Evolutionary conservation across 768 basidiomycete species (phyloP).

Genomic region (Psilocybe cyanescens): DNA sequence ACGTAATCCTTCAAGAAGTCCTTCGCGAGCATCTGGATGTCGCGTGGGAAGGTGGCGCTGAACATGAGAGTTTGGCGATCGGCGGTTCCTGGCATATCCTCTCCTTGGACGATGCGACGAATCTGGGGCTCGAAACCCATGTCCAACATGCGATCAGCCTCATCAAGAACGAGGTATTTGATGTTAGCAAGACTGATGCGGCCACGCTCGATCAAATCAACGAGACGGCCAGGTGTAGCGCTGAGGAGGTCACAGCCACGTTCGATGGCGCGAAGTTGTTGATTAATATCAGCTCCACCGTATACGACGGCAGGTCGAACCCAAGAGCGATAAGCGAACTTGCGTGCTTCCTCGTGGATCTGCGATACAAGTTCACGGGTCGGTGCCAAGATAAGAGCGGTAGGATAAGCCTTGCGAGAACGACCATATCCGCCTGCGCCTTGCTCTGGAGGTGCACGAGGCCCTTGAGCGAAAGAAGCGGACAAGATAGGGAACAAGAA

Average conservation of each 20-base stretch:
- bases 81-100: conserved; percentile 94
- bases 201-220: conserved; percentile 98
- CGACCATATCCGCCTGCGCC: conserved; percentile 59
- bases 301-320: conserved; percentile 98
- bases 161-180: conserved; percentile 97
- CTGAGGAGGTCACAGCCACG: conserved; percentile 96
- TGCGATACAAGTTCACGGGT: conserved; percentile 99
- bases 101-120: conserved; percentile 94
- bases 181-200: conserved; percentile 96
- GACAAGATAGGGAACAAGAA: conserved; percentile 99
- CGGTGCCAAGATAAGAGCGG: conserved; percentile 96
- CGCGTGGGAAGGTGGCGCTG: conserved; percentile 97
- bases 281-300: conserved; percentile 97
- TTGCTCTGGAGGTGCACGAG: conserved; percentile 67
- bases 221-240: conserved; percentile 96
- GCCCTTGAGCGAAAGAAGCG: conserved; percentile 85
- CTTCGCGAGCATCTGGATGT: conserved; percentile 95
- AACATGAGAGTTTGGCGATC: conserved; percentile 99
- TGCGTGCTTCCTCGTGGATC: conserved; percentile 98
- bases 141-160: conserved; percentile 99
- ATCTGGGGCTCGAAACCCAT: conserved; percentile 99
- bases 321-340: conserved; percentile 99
- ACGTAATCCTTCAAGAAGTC: conserved; percentile 99
- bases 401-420: conserved; percentile 91
- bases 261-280: conserved; percentile 92